Conservation (phyloP, 345 rosid species). For the Xanthoceras sorbifolium region DNA sequence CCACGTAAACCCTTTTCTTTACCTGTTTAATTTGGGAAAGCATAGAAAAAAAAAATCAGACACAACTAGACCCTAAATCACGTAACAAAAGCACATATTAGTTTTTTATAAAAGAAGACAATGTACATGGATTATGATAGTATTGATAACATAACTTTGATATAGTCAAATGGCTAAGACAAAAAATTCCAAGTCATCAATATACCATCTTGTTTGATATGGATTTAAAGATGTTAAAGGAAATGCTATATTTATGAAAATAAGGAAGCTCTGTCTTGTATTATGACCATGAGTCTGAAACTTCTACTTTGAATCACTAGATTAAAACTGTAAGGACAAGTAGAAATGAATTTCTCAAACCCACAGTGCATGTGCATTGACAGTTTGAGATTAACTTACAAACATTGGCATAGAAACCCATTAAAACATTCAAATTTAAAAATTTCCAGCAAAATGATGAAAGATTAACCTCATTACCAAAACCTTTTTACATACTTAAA, state of each 20-base stretch:
- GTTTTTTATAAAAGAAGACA: not conserved
- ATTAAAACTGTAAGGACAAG: not conserved
- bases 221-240: not conserved
- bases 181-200: not conserved
- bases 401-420: slow-evolving; percentile 16
- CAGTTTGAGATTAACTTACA: not conserved
- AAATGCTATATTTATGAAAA: not conserved
- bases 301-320: not conserved
- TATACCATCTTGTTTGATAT: not conserved
- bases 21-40: slow-evolving; percentile 43
- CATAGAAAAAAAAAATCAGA: not conserved
- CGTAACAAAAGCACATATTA: not conserved
- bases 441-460: slow-evolving; percentile 3
- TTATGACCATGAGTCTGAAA: not conserved
- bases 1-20: slow-evolving; percentile 61
- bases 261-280: not conserved
- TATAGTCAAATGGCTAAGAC: not conserved
- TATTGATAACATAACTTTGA: not conserved
- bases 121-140: not conserved
- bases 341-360: not conserved
- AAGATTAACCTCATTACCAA: not conserved
- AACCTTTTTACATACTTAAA: no score
- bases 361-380: not conserved
- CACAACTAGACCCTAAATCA: not conserved
- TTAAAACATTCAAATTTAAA: not conserved